A percentile compares a stretch with the other conserved stretches of the same genome.
These are phyloP conservation scores for Termitomyces sp. DNA, from an alignment of 768 basidiomycete genomes.

Conservation along the genomic window DNA sequence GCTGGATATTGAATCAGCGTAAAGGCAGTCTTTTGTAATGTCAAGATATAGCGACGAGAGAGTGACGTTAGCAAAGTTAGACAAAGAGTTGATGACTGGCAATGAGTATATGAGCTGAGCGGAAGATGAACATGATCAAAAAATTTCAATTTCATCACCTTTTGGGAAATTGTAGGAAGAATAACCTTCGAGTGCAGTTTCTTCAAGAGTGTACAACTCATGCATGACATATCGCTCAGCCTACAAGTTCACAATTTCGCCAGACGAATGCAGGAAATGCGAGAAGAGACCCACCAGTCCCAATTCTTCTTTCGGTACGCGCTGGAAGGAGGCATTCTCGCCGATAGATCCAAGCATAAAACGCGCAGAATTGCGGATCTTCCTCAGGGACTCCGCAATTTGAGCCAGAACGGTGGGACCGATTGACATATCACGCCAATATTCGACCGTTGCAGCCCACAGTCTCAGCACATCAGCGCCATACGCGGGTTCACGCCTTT, in stretches of 20 bases:
- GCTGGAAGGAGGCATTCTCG: conserved; percentile 28
- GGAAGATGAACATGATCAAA: conserved; percentile 1
- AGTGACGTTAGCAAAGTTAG: conserved; percentile 76
- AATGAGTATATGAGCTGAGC: background rate
- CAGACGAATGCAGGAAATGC: background rate
- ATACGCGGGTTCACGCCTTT: conserved; percentile 70
- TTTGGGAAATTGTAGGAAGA: conserved; percentile 72
- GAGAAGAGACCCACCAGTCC: conserved; percentile 49
- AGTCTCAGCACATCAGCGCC: conserved; percentile 84
- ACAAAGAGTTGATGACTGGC: conserved; percentile 66
- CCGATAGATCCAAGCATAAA: conserved; percentile 83
- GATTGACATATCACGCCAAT: conserved; percentile 83
- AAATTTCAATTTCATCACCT: conserved; percentile 40
- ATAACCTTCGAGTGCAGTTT: conserved; percentile 63
- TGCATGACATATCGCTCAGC: conserved; percentile 84
- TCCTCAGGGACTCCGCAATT: conserved; percentile 70
- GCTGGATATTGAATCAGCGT: conserved; percentile 56
- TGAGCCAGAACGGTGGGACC: conserved; percentile 74
- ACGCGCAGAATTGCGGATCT: conserved; percentile 79
- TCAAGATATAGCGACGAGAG: conserved; percentile 92
- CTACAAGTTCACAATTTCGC: conserved; percentile 32
- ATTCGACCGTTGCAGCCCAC: conserved; percentile 91
- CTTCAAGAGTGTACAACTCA: conserved; percentile 72
- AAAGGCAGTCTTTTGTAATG: conserved; percentile 84
- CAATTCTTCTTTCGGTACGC: conserved; percentile 43